A percentile compares a stretch with the other conserved stretches of the same genome.
phyloP scores from a whole-genome alignment of 768 basidiomycete genomes.

The Galerina sulciceps region DNA sequence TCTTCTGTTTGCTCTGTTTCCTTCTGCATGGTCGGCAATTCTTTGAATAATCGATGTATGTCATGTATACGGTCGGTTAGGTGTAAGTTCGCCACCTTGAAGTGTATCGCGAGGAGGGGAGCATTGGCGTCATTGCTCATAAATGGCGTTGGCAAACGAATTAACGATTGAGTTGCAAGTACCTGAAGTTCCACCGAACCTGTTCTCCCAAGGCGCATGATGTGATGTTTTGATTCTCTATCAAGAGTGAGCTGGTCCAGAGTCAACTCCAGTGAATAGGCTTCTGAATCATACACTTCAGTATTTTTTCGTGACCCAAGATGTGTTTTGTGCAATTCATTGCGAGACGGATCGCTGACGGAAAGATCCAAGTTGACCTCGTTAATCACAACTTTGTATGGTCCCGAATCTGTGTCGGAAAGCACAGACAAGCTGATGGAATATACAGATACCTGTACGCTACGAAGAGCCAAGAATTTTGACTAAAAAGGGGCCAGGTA shows the following conservation, averaged over 20 bases:
- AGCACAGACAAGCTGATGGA: constrained; percentile 49
- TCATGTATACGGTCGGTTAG: constrained; percentile 59
- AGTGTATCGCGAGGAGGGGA: constrained; percentile 53
- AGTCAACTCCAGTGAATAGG: constrained; percentile 50
- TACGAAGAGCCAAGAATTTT: constrained; percentile 48
- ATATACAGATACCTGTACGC: constrained; percentile 45
- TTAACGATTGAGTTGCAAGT: constrained; percentile 64
- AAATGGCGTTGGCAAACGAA: constrained; percentile 52
- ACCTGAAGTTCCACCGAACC: constrained; percentile 42
- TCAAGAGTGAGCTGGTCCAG: constrained; percentile 50
- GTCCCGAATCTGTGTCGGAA: constrained; percentile 33
- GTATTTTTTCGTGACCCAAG: constrained; percentile 46
- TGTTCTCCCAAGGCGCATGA: constrained; percentile 47
- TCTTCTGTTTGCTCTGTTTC: constrained; percentile 8
- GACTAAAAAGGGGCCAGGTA: constrained; percentile 36
- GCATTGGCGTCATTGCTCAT: constrained; percentile 61
- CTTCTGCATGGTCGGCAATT: constrained; percentile 21
- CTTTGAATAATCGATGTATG: constrained; percentile 44
- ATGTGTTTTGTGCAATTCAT: constrained; percentile 52
- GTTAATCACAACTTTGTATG: constrained; percentile 48
- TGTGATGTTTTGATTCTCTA: constrained; percentile 38
- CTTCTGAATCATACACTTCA: constrained; percentile 47
- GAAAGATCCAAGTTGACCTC: constrained; percentile 43
- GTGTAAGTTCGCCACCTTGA: constrained; percentile 48
- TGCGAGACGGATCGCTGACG: constrained; percentile 50